Evolutionary conservation across 495 filamentous ascomycete species (phyloP), one percentile per base, ranked within the genome.

Genomic region (Cercophora scortea): DNA sequence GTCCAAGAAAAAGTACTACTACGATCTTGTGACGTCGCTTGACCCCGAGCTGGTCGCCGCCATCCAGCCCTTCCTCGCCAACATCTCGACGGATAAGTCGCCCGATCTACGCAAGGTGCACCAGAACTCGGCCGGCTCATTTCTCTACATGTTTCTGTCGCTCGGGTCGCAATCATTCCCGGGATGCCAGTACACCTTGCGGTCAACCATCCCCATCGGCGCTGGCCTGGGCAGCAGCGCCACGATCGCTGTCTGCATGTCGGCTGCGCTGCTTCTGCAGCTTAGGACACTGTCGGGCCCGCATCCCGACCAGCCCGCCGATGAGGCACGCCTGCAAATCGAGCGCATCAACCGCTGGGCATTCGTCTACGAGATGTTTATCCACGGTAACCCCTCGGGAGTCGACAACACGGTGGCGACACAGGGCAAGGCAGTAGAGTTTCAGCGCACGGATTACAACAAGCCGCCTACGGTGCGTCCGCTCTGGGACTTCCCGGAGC

Each of bases 331-430:
- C 36, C 64, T 86, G 38, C 91, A 97, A 62, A 75, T 96, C 17
- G 89, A 97, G 71, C 83, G 91, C 50, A 94, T 98, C 61, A 98
- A 98, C 64, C 82, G 86, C 48, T 98, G 93, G 93, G 92, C 93
- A 0, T 96, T 94, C 64, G 93, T 97, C 1, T 89, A 88, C 25
- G 93, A 98, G 71, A 84, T 96, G 79, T 91, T 89, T 61, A 96
- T 96, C 42, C 93, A 98, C 68, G 91, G 91, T 25, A 95, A 95
- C 63, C 92, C 93, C 5, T 94, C 88, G 8, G 93, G 93, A 0
- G 88, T 98, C 47, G 93, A 98, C 72, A 98, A 98, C 67, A 97
- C 93, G n/a, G 92, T 98, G 46, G 74, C 92, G 41, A 86, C 89
- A 10, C 83, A 89, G 57, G 93, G 93, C 49, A 95, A 92, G 72